Evolutionary conservation across 352 stramenopile species (phyloP), one percentile per base, ranked within the genome.

Genomic region (Phytophthora idaei): DNA sequence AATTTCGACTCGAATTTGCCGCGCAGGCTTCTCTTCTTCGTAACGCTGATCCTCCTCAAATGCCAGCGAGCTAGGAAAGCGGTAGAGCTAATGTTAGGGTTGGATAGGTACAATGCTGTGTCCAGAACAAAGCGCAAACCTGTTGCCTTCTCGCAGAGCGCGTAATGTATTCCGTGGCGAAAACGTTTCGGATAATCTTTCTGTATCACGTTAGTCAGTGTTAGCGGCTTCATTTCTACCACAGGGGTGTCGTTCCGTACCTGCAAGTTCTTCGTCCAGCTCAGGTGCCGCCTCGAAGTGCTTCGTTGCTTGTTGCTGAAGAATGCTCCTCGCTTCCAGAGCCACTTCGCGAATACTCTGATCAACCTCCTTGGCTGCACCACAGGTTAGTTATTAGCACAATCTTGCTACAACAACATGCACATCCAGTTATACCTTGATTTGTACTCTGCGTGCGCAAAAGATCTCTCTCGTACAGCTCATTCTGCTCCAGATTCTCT

Each of bases 401-500:
- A 15, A 5, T 47, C 4, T 44, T 51, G 15, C 8, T 21, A 36
- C 10, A 29, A 57, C n/a, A 3, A 42, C n/a, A 37, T 12, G 5
- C 41, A 31, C 27, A n/a, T 25, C 17, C 12, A 45, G 2, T 3
- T 25, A 41, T 21, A 90, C 85, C 73, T 80, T 90, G 76, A 15
- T 75, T 71, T 2, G 56, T 58, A 47, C 65, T 87, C 44, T 92
- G 81, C 6, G 67, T 79, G 5, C 85, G 81, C 46, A 92, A 29
- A 1, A 92, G 44, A 21, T 90, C 74, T 27, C 86, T 74, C 54
- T 92, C 84, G 32, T 81, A 87, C 11, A 77, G 69, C 62, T 94
- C 86, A 45, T 93, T 93, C 31, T 89, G 85, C 58, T 90, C 86
- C 50, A 94, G 56, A 47, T 83, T 93, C 55, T 91, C 76, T 0